phyloP scores from a whole-genome alignment of 2,329 filamentous ascomycete genomes.

The Cladophialophora psammophila region DNA sequence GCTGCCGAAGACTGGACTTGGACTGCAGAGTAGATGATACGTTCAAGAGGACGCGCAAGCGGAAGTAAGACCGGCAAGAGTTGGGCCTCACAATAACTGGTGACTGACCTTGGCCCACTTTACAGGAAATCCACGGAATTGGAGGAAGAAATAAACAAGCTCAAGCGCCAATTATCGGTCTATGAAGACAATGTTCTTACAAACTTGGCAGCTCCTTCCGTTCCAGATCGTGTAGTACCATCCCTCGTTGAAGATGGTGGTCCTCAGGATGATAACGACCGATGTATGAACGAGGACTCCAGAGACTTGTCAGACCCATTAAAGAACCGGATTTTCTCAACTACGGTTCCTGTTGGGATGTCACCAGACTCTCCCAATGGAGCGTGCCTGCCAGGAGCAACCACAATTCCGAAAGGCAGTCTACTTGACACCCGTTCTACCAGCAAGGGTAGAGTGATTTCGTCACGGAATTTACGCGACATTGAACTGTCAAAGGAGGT shows the following conservation, averaged over 20 bases:
- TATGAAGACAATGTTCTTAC: conserved; percentile 3
- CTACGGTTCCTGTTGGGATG: conserved; percentile 4
- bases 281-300: not conserved
- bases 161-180: conserved; percentile 13
- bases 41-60: conserved; percentile 37
- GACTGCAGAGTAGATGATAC: conserved; percentile 35
- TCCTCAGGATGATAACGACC: not conserved
- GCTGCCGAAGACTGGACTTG: conserved; percentile 26
- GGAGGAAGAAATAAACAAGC: conserved; percentile 16
- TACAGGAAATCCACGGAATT: conserved; percentile 8
- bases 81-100: not conserved
- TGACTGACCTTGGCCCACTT: not conserved
- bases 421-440: not conserved
- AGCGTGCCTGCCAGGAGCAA: conserved; percentile 12
- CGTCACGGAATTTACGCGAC: conserved; percentile 9
- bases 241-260: not conserved
- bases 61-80: conserved; percentile 22
- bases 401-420: conserved; percentile 1
- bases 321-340: conserved; percentile 11
- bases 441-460: not conserved
- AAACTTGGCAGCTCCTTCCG: not conserved
- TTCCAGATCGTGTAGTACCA: not conserved
- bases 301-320: not conserved
- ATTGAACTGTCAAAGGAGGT: conserved; percentile 11
- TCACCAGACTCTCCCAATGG: conserved; percentile 3